A percentile compares a stretch with the other conserved stretches of the same genome.
These are phyloP conservation scores for Stellera chamaejasme DNA, from an alignment of 345 rosid species.

Conservation along the genomic window DNA sequence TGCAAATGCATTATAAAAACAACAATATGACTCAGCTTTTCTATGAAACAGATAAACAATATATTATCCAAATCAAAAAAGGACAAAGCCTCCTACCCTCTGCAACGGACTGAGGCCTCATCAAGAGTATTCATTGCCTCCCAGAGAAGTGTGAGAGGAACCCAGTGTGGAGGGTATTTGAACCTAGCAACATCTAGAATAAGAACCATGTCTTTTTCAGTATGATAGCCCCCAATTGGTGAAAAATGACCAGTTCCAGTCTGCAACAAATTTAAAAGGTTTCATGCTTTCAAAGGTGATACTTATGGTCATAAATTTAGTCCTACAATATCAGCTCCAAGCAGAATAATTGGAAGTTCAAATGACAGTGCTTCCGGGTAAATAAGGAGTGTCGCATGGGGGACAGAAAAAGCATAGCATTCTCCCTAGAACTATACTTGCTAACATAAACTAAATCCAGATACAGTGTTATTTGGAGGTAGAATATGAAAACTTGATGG, in stretches of 20 bases:
- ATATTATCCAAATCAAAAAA: neutral
- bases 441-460: too few relatives aligned
- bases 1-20: too few relatives aligned
- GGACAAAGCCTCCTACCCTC: conserved; percentile 16
- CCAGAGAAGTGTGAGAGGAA: conserved; percentile 36
- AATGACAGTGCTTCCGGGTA: neutral
- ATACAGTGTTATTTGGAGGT: too few relatives aligned
- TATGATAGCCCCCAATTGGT: conserved; percentile 35
- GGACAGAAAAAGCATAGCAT: neutral
- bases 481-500: too few relatives aligned
- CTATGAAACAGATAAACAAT: neutral
- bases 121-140: conserved; percentile 29
- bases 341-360: too few relatives aligned
- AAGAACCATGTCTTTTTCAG: conserved; percentile 26
- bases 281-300: too few relatives aligned
- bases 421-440: too few relatives aligned
- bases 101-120: conserved; percentile 17
- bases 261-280: conserved; percentile 5
- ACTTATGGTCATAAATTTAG: too few relatives aligned
- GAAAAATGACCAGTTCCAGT: conserved; percentile 35
- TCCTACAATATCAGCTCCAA: neutral
- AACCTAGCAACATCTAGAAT: conserved; percentile 37
- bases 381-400: neutral
- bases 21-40: too few relatives aligned
- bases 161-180: conserved; percentile 36